A percentile compares a stretch with the other conserved stretches of the same genome.
Conservation (phyloP, 2,329 filamentous ascomycete species). For the Stagonosporopsis rhizophila region DNA sequence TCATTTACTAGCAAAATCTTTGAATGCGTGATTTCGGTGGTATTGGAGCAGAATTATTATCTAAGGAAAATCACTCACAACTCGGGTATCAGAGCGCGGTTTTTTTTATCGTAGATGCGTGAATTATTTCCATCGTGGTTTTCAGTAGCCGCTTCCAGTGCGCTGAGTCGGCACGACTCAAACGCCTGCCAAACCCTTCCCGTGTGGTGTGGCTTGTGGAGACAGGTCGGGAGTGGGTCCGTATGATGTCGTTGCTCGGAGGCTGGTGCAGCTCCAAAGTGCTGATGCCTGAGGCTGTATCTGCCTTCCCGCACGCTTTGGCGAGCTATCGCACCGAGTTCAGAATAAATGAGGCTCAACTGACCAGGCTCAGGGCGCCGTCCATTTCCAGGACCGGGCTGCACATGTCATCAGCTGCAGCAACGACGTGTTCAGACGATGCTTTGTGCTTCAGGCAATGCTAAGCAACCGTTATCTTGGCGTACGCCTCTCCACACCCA, state of each 20-base stretch:
- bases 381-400: not conserved
- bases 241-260: constrained; percentile 19
- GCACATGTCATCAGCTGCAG: constrained; percentile 8
- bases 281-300: not conserved
- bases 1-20: not conserved
- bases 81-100: not conserved
- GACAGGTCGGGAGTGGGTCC: constrained; percentile 11
- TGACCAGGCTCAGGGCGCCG: not conserved
- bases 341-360: constrained; percentile 6
- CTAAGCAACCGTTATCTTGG: constrained; percentile 19
- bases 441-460: constrained; percentile 13
- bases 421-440: constrained; percentile 17
- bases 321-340: not conserved
- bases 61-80: not conserved
- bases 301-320: not conserved
- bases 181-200: constrained; percentile 7
- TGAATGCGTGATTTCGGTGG: constrained; percentile 2
- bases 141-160: not conserved
- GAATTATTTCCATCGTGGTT: constrained; percentile 2
- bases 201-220: constrained; percentile 13
- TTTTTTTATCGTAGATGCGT: constrained; percentile 5
- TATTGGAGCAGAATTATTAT: not conserved
- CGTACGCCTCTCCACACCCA: constrained; percentile 12
- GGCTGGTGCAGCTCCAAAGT: constrained; percentile 2
- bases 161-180: constrained; percentile 8